Evolutionary conservation across 805 yeast species (phyloP).

Genomic region (Lachancea dasiensis): DNA sequence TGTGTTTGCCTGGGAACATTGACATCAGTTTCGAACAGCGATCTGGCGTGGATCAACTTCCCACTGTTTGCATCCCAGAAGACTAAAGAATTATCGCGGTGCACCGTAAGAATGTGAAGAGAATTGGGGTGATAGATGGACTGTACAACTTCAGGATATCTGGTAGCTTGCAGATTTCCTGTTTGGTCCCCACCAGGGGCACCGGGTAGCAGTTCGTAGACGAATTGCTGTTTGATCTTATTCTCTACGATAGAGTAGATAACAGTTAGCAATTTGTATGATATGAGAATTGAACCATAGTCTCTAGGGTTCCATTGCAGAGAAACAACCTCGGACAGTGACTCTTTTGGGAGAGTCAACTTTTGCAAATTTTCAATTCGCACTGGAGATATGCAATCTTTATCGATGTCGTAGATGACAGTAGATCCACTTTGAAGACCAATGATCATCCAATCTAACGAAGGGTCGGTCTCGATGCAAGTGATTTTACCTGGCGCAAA

Average conservation of each 20-base stretch:
- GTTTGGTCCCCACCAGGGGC: conserved; percentile 65
- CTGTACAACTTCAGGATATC: conserved; percentile 41
- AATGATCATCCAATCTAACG: conserved; percentile 77
- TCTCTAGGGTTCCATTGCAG: conserved; percentile 87
- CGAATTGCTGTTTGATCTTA: conserved; percentile 48
- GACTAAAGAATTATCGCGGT: conserved; percentile 75
- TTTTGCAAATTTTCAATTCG: conserved; percentile 69
- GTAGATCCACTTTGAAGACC: conserved; percentile 76
- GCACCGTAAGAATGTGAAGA: conserved; percentile 69
- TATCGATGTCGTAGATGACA: conserved; percentile 72
- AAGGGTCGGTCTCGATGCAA: conserved; percentile 72
- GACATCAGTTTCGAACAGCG: conserved; percentile 57
- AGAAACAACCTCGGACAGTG: conserved; percentile 57
- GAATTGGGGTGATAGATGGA: conserved; percentile 93
- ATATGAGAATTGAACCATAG: conserved; percentile 66
- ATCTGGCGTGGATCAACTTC: conserved; percentile 65
- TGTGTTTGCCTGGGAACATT: conserved; percentile 40
- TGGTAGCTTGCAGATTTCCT: conserved; percentile 18
- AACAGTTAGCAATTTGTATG: conserved; percentile 65
- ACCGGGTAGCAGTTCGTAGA: conserved; percentile 58
- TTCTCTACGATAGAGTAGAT: conserved; percentile 61
- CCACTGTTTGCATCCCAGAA: conserved; percentile 93
- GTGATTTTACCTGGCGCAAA: conserved; percentile 63
- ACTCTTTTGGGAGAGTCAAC: conserved; percentile 47
- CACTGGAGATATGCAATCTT: conserved; percentile 59